These are phyloP conservation scores for Metschnikowia proteae DNA, from an alignment of 805 yeast genomes.

Conservation along the genomic window DNA sequence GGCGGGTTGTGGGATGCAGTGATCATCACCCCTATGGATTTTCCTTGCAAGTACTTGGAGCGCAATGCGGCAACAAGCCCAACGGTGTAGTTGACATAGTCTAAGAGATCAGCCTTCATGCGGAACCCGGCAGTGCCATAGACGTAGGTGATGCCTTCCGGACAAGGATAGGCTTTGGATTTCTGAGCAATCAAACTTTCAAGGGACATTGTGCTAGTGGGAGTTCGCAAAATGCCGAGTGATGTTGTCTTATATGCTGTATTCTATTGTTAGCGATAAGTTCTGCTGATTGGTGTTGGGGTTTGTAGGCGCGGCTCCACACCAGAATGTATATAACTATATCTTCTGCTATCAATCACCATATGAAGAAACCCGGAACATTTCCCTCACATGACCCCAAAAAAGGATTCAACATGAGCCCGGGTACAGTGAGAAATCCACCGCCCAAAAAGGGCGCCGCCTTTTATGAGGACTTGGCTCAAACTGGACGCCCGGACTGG, in stretches of 20 bases:
- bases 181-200: conserved; percentile 8
- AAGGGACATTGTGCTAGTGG: conserved; percentile 6
- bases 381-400: conserved; percentile 7
- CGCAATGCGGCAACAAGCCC: conserved; percentile 81
- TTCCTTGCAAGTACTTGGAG: conserved; percentile 64
- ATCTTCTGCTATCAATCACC: not conserved
- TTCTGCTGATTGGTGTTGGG: not conserved
- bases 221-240: not conserved
- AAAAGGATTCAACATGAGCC: not conserved
- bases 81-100: conserved; percentile 76
- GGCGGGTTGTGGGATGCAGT: conserved; percentile 97
- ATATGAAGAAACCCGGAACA: conserved; percentile 13
- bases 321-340: not conserved
- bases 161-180: conserved; percentile 38
- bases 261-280: not conserved
- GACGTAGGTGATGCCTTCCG: conserved; percentile 39
- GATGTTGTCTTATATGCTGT: not conserved
- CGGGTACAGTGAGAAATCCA: not conserved
- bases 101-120: conserved; percentile 62
- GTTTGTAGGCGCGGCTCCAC: not conserved
- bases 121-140: conserved; percentile 99
- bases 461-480: conserved; percentile 33
- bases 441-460: conserved; percentile 23
- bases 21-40: conserved; percentile 90
- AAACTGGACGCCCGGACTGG: conserved; percentile 43